Percentiles rank a stretch among this genome's conserved stretches.
phyloP scores from a whole-genome alignment of 331 rosid species.

The Malus hybrid region DNA sequence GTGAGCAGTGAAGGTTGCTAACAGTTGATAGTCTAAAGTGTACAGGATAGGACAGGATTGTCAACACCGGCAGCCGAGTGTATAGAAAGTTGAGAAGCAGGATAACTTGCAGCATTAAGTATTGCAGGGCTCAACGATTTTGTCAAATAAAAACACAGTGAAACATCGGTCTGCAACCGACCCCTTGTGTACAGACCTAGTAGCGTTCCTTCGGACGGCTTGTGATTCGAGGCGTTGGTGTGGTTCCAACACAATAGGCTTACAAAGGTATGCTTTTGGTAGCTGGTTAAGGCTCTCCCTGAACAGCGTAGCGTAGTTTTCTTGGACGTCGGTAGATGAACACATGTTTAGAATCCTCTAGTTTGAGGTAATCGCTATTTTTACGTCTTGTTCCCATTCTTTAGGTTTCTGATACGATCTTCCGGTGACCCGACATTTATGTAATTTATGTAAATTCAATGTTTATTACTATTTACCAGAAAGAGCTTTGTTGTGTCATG shows the following conservation, averaged over 20 bases:
- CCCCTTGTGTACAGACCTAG: not conserved
- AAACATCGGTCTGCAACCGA: not conserved
- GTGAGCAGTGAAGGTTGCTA: constrained; percentile 1
- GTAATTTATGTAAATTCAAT: not conserved
- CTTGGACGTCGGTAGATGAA: not conserved
- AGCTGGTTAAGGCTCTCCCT: not conserved
- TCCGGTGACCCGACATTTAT: not conserved
- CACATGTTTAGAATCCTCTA: not conserved
- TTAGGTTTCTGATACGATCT: not conserved
- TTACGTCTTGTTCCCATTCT: not conserved
- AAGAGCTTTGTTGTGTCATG: not conserved
- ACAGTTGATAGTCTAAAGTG: constrained; percentile 4
- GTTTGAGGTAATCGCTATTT: not conserved
- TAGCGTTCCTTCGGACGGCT: not conserved
- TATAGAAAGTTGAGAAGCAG: not conserved
- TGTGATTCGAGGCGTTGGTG: not conserved
- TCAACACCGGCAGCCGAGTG: constrained; percentile 3
- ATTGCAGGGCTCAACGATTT: not conserved
- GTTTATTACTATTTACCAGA: not conserved
- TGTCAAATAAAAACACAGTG: not conserved
- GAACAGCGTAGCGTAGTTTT: not conserved
- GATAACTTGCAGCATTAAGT: not conserved
- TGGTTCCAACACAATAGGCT: not conserved
- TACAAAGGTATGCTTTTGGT: not conserved
- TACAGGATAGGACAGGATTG: constrained; percentile 3